Conservation (phyloP, 306 rosid species). For the Prinsepia uniflora region DNA sequence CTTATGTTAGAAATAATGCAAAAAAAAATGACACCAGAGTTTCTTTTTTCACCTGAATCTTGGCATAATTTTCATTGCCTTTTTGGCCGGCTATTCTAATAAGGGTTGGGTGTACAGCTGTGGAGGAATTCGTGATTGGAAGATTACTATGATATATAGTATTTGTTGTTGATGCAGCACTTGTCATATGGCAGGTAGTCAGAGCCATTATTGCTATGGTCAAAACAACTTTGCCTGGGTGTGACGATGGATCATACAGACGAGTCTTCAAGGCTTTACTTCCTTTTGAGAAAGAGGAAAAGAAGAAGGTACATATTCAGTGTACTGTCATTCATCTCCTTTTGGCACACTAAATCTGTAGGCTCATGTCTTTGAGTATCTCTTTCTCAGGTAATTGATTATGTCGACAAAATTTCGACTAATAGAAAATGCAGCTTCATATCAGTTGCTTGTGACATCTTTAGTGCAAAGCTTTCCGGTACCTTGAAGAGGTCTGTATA, state of each 20-base stretch:
- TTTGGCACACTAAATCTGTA: conserved; percentile 14
- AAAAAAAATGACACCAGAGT: not conserved
- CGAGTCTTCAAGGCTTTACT: conserved; percentile 83
- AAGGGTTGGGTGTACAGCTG: not conserved
- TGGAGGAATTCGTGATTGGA: not conserved
- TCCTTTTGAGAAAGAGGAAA: conserved; percentile 77
- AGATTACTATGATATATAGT: not conserved
- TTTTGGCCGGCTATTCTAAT: not conserved
- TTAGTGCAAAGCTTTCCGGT: conserved; percentile 85
- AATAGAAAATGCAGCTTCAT: conserved; percentile 72
- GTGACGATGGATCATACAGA: conserved; percentile 69
- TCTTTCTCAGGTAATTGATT: conserved; percentile 63
- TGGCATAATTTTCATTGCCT: not conserved
- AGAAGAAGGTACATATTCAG: conserved; percentile 54
- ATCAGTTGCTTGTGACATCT: conserved; percentile 73
- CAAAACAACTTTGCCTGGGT: conserved; percentile 60
- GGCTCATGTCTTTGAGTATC: conserved; percentile 8
- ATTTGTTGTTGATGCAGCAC: conserved; percentile 14
- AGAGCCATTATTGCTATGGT: conserved; percentile 78
- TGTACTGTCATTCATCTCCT: not conserved
- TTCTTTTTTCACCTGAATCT: not conserved
- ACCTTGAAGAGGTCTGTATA: conserved; percentile 68
- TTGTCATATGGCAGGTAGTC: conserved; percentile 58
- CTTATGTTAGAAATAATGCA: not conserved
- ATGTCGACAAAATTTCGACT: conserved; percentile 73